Evolutionary conservation across 805 yeast species (phyloP).

Genomic region (Barnettozyma botsteinii): DNA sequence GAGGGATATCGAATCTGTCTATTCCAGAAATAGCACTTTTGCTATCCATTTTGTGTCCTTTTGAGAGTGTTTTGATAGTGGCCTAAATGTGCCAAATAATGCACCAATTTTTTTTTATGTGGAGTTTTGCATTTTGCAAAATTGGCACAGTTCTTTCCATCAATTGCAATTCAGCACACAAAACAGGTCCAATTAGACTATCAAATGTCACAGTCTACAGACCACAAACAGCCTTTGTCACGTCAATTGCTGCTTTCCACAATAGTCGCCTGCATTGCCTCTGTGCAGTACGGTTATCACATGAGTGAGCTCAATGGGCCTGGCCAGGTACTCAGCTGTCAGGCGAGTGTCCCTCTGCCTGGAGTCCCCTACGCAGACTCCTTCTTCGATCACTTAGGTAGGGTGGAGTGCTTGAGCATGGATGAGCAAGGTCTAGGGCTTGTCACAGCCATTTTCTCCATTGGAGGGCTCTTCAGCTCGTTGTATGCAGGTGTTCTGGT

Average conservation of each 20-base stretch:
- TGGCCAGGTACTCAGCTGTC: constrained; percentile 61
- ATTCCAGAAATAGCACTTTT: neutral
- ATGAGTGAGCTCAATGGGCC: constrained; percentile 95
- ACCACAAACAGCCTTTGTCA: neutral
- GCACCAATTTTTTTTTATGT: too few species aligned
- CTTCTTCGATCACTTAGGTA: constrained; percentile 35
- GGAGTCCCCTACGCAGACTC: constrained; percentile 20
- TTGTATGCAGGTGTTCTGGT: constrained; percentile 60
- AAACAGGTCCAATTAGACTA: neutral
- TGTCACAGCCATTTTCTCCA: constrained; percentile 70
- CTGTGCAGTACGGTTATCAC: constrained; percentile 90
- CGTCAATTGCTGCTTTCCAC: constrained; percentile 37
- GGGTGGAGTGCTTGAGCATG: constrained; percentile 51
- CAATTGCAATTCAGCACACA: neutral
- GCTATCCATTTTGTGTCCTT: neutral
- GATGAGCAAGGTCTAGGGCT: constrained; percentile 56
- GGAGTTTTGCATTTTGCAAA: too few species aligned
- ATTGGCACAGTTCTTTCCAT: too few species aligned
- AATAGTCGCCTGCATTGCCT: constrained; percentile 62
- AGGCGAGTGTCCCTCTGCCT: constrained; percentile 22
- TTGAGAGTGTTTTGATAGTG: too few species aligned
- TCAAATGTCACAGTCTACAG: neutral
- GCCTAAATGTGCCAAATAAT: too few species aligned
- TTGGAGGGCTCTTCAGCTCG: constrained; percentile 82
- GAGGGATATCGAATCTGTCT: constrained; percentile 43